Evolutionary conservation across 2,329 filamentous ascomycete species (phyloP), one percentile per base, ranked within the genome.

Genomic region (Diatrype stigma): DNA sequence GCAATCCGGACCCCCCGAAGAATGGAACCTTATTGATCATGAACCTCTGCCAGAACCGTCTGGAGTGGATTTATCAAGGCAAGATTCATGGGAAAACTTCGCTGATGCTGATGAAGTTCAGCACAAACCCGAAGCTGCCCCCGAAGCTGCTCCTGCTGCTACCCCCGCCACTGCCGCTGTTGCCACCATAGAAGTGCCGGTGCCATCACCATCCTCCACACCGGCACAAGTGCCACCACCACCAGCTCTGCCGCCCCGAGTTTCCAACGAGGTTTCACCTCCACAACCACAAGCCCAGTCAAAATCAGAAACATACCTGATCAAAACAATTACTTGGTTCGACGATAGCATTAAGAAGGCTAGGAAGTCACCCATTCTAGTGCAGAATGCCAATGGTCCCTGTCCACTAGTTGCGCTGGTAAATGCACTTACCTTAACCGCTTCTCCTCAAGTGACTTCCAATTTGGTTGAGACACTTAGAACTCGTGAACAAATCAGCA

Each of bases 311-410:
- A 94, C 90, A 1, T 97, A 99, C 62, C 87, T 91, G 50, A 92
- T 97, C 67, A 95, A 96, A 66, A 91, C 92, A 53, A 86, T 97
- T 55, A 85, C 82, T 54, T 97, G 93, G 92, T 77, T 85, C 53
- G 90, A 96, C 66, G 70, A 75, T 2, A 79, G 66, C 11, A 75
- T 75, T 1, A 76, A 80, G n/a, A 82, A 82, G 48, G 76, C 89
- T 35, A 80, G 90, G 42, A 79, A 80, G n/a, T 93, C 90, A 0
- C 93, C 94, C 0, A 90, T 97, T 50, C 74, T 97, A 38, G 85
- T 95, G 3, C 93, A 99, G 64, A 97, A 96, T 60, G 84, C 86
- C 51, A 99, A 99, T 62, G 94, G 94, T 0, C 94, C 94, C 1
- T 99, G 94, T 68, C 94, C 94, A 1, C 73, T 99, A 14, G 82